Conservation (phyloP, 1,284 basidiomycete genomes). For the Apiotrichum akiyoshidainum region DNA sequence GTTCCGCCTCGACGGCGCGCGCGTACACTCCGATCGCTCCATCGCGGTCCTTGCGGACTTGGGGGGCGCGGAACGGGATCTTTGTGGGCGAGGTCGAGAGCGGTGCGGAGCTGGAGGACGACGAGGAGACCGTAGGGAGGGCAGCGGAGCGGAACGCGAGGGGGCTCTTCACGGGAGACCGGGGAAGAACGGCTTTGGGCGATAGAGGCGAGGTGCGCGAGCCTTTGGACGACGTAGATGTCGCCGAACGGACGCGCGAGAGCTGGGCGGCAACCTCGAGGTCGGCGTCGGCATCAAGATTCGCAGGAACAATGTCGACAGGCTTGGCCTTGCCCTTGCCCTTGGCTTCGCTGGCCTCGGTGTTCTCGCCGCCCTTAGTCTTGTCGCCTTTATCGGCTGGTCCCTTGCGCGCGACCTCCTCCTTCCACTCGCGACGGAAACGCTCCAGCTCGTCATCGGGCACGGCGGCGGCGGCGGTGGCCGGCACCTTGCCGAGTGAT, state of each 20-base stretch:
- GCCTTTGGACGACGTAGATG: neutral
- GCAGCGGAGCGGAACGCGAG: no score
- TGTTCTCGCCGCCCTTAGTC: neutral
- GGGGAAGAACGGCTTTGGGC: neutral
- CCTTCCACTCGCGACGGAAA: conserved; percentile 72
- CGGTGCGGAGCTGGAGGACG: neutral
- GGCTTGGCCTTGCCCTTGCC: conserved; percentile 6
- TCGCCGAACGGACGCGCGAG: no score
- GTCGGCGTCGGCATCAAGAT: neutral
- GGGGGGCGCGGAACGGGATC: conserved; percentile 18
- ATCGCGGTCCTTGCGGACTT: conserved; percentile 22
- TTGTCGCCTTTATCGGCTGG: neutral
- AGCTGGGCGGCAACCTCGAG: conserved; percentile 15
- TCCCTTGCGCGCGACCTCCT: conserved; percentile 55
- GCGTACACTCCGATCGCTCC: conserved; percentile 65
- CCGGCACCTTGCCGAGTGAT: no score
- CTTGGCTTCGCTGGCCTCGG: neutral
- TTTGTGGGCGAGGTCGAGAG: neutral
- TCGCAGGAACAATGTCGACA: neutral
- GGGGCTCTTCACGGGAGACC: no score
- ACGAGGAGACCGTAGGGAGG: neutral
- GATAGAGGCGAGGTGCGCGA: neutral
- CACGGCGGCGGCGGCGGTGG: neutral
- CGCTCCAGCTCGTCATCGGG: conserved; percentile 58
- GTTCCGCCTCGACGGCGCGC: conserved; percentile 68